Percentiles rank a stretch among this genome's conserved stretches.
phyloP scores from a whole-genome alignment of 2,329 filamentous ascomycete species.

The Diaporthe helianthi region DNA sequence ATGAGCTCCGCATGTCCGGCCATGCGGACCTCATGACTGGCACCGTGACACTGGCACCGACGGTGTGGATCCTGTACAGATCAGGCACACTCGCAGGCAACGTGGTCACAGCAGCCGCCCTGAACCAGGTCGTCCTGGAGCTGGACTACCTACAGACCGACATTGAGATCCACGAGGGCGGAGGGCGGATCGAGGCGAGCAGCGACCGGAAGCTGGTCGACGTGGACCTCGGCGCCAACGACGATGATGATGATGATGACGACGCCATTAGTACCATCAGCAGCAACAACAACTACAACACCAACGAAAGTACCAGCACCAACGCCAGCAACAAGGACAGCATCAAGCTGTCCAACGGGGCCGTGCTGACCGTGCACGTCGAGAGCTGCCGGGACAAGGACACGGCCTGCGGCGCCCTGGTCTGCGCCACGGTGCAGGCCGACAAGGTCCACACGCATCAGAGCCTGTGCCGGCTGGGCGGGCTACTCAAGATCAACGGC shows the following conservation, averaged over 20 bases:
- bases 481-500: constrained; percentile 32
- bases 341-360: constrained; percentile 22
- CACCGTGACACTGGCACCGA: constrained; percentile 19
- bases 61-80: constrained; percentile 30
- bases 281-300: neutral
- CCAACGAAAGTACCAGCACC: neutral
- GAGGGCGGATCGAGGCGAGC: constrained; percentile 22
- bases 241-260: no score
- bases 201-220: constrained; percentile 17
- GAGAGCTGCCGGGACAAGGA: neutral
- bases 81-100: neutral
- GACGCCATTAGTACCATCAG: no score
- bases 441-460: neutral
- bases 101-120: constrained; percentile 1
- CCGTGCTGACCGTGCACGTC: constrained; percentile 25
- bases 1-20: constrained; percentile 32
- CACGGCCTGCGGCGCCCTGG: constrained; percentile 28
- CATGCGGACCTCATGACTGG: neutral
- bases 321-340: neutral
- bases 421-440: constrained; percentile 21
- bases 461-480: constrained; percentile 28
- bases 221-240: constrained; percentile 2
- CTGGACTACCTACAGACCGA: constrained; percentile 23
- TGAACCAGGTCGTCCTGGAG: constrained; percentile 22
- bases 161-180: constrained; percentile 31